A percentile compares a stretch with the other conserved stretches of the same genome.
phyloP scores from a whole-genome alignment of 768 basidiomycete genomes.

The Boletellus ananas region DNA sequence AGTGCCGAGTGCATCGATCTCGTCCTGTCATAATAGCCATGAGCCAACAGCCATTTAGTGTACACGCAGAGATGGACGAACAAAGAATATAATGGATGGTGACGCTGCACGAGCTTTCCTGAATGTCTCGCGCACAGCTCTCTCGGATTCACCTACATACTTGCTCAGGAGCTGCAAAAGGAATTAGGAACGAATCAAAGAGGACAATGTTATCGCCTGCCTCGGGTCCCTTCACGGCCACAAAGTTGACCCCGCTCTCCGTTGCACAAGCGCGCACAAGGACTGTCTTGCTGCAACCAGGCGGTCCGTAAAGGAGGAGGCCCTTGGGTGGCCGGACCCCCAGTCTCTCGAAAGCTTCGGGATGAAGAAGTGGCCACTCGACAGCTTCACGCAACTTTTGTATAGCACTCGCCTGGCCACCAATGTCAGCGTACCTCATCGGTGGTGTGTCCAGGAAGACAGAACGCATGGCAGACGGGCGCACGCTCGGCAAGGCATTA shows the following conservation, averaged over 20 bases:
- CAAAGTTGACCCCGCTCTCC: constrained; percentile 92
- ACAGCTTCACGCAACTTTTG: constrained; percentile 86
- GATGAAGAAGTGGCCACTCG: constrained; percentile 92
- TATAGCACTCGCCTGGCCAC: constrained; percentile 79
- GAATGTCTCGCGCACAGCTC: constrained; percentile 92
- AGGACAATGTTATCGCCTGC: constrained; percentile 38
- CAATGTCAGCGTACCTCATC: constrained; percentile 83
- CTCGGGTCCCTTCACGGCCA: constrained; percentile 97
- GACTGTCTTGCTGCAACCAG: constrained; percentile 96
- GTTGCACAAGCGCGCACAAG: constrained; percentile 89
- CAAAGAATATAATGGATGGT: constrained; percentile 96
- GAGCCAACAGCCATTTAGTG: neutral
- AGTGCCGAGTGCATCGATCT: constrained; percentile 90
- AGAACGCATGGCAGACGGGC: constrained; percentile 93
- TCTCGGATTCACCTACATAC: constrained; percentile 96
- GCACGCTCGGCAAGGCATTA: constrained; percentile 68
- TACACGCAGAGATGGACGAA: constrained; percentile 35
- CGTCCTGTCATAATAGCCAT: constrained; percentile 61
- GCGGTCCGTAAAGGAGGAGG: constrained; percentile 89
- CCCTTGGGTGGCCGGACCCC: constrained; percentile 89
- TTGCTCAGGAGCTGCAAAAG: constrained; percentile 82
- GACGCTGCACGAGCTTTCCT: constrained; percentile 91
- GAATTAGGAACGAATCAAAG: neutral
- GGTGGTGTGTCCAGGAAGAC: constrained; percentile 84
- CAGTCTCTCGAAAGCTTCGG: constrained; percentile 79